Evolutionary conservation across 768 basidiomycete genomes (phyloP), one percentile per base, ranked within the genome.

Genomic region (Tricholoma bakamatsutake): DNA sequence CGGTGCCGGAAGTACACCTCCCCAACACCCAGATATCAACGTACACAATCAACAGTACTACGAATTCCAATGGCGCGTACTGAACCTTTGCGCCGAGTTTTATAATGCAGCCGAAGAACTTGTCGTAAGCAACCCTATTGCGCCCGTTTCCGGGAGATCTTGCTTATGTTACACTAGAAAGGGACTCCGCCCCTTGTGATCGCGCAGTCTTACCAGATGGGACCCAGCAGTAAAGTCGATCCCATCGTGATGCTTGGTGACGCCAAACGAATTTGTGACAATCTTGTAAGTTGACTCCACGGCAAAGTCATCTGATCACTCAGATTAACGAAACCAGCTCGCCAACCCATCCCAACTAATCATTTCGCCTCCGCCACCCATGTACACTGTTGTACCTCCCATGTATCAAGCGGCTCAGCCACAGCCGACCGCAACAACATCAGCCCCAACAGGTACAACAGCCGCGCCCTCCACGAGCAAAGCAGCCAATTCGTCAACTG

Each of bases 21-120:
- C 77, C 35, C 73, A 73, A 37, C 72, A 76, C 33, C 72, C 78
- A 4, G 75, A 78, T 49, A 79, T 84, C 24, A 81, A 80, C 55
- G 73, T 83, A 2, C 82, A 85, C 59, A 88, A 88, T 65, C 85
- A 88, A 59, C 83, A 84, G 63, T 90, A 88, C 67, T 89, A 88
- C 68, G 88, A 91, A 65, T 91, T 91, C 64, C 89, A 91, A 66
- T 91, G 89, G 89, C 82, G 88, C 53, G 82, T 90, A 39, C 68
- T 91, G 55, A 89, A 89, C 63, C 73, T 92, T 39, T 92, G 89
- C 68, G 84, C 87, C 1, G 90, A 92, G 66, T 92, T 92, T 66
- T 92, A 92, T 70, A 85, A 83, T 27, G 89, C 89, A 5, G 89
- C 89, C 15, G 89, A 90, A 68, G 89, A 92, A 68, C 80, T 92